Evolutionary conservation across 1,284 basidiomycete species (phyloP), one percentile per base, ranked within the genome.

Genomic region (Marasmius tenuissimus): DNA sequence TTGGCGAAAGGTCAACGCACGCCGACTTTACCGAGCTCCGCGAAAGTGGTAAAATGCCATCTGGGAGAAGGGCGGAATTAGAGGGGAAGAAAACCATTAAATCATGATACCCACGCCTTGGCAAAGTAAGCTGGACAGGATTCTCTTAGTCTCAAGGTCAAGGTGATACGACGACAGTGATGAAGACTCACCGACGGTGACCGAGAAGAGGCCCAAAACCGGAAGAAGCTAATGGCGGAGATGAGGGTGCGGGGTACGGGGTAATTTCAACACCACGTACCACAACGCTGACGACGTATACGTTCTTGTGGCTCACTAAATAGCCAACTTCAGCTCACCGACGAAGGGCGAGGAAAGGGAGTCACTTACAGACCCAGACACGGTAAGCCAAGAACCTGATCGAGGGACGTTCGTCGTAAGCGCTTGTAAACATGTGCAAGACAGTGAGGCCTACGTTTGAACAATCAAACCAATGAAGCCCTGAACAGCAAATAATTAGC

Each of bases 301-400:
- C 11, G 37, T 56, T 63, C 6, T 53, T 58, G 16, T 58, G 58
- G 47, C 62, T 63, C 59, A 63, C 62, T 63, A 33, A 7, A 12
- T 16, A 14, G 54, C 50, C 34, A 38, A 14, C 27, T 12, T 4
- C 1, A 20, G n/a, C 22, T 12, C 11, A 45, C 20, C 37, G 18
- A 47, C 7, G 5, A 18, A n/a, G 22, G 8, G 3, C 14, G n/a
- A 38, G 27, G 16, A 7, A 20, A 3, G 22, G 4, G 10, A 4
- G 20, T 10, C n/a, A 58, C 57, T 8, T 51, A 63, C 62, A 51
- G 16, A 63, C 60, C 59, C 59, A 63, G 12, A 63, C 60, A 14
- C 62, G 56, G 49, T 59, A 63, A 45, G 50, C 52, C 59, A 63
- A 58, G 18, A 63, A 63, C 7, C 62, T 63, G 34, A 6, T 14